Base-by-base conservation (phyloP, 495 filamentous ascomycete species). In the Glutinoglossum americanum region DNA sequence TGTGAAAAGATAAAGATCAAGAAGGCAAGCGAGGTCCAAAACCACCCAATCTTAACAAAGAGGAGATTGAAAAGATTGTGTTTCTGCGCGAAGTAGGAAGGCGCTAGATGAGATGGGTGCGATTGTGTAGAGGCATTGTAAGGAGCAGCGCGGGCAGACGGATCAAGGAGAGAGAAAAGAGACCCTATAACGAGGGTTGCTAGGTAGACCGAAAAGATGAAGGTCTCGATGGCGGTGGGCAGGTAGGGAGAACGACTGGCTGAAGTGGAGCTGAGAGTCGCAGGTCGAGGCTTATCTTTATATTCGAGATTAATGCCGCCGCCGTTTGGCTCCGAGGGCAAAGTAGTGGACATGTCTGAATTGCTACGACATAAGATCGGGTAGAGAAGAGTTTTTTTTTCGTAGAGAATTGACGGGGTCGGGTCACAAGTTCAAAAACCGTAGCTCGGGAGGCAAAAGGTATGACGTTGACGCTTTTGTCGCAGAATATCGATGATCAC, bases 1-100 rank as follows among this genome's bases (percentile, higher is more conserved):
- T 88, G 82, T 23, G 76, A 78, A 23, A 75, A 60, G 1, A 83
- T 57, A 45, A 89, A 82, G 1, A 77, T 59, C 13, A 76, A 65
- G 60, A 93, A 85, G 8, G 83, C 79, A 25, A 75, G 60, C 0
- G 85, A 87, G 23, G 84, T 79, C 92, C 92, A 98, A 33, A 83
- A 73, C 92, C 92, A 98, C 53, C 88, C 92, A 51, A 84, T 75
- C 73, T 98, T 98, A 61, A 98, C 92, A 61, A 98, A 97, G 60
- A 85, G 74, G 49, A 80, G 60, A 67, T 98, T 98, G 75, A 94
- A 81, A 59, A 96, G 57, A 71, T 98, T 98, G 62, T 79, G 72
- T 65, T 97, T 98, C 44, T 81, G 80, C 39, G 89, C 89, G 69
- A 96, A 98, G 75, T 95, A 96, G 63, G 82, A 84, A 47, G 87